phyloP scores from a whole-genome alignment of 352 stramenopile genomes.

The Globisporangium iwayamae region DNA sequence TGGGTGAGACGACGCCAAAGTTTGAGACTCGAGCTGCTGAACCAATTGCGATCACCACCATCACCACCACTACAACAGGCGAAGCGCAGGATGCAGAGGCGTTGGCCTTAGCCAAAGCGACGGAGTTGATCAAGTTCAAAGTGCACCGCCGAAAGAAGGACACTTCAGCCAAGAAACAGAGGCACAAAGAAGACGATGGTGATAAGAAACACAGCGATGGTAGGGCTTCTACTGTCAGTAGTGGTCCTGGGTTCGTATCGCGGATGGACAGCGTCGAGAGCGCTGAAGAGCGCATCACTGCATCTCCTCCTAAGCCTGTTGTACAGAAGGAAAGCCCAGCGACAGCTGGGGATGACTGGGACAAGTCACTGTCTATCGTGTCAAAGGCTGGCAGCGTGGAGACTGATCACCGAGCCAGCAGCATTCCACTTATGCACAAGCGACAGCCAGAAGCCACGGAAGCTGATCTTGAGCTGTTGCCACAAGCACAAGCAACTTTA shows the following conservation, averaged over 20 bases:
- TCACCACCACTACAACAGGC: not conserved
- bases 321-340: not conserved
- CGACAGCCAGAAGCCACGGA: not conserved
- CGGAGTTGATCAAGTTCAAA: not conserved
- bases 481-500: not conserved
- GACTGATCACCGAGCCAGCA: not conserved
- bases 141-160: constrained; percentile 9
- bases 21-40: not conserved
- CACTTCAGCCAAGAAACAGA: not conserved
- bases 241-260: not conserved
- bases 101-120: not conserved
- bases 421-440: not conserved
- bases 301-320: not conserved
- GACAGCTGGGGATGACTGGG: not conserved
- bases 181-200: not conserved
- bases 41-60: not conserved
- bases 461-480: not conserved
- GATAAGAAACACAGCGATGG: not conserved
- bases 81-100: not conserved
- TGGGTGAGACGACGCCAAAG: not conserved
- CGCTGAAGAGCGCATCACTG: not conserved
- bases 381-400: not conserved
- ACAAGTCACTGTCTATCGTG: not conserved
- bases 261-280: not conserved
- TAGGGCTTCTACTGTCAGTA: not conserved